Evolutionary conservation across 2,329 filamentous ascomycete species (phyloP).

Genomic region (Leptographium lundbergii): DNA sequence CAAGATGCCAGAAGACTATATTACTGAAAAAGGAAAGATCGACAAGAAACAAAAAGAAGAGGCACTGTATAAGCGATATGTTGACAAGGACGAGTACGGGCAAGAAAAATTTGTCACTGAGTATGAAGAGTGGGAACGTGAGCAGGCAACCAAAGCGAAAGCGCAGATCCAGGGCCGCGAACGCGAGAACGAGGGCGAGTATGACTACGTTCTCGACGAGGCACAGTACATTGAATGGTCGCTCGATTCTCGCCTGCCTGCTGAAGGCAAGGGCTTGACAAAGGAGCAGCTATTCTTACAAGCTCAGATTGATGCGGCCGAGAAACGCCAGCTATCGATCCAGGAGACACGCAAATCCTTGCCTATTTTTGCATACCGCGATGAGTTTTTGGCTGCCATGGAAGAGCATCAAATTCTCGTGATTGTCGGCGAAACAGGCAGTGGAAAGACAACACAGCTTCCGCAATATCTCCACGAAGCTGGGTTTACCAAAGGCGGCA

Average conservation of each 20-base stretch:
- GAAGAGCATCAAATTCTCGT: slow-evolving; percentile 77
- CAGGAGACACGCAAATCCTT: slow-evolving; percentile 84
- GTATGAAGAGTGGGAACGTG: slow-evolving; percentile 89
- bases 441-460: slow-evolving; percentile 89
- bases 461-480: slow-evolving; percentile 90
- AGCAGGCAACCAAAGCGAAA: slow-evolving; percentile 79
- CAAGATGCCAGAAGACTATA: slow-evolving; percentile 85
- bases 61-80: slow-evolving; percentile 78
- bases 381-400: slow-evolving; percentile 79
- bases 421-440: slow-evolving; percentile 88
- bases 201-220: slow-evolving; percentile 88
- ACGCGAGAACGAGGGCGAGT: slow-evolving; percentile 66
- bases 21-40: slow-evolving; percentile 84
- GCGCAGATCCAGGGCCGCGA: slow-evolving; percentile 68
- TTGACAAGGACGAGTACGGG: slow-evolving; percentile 76
- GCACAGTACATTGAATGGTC: slow-evolving; percentile 78
- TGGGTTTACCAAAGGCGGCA: slow-evolving; percentile 70
- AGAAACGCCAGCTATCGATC: slow-evolving; percentile 77
- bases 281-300: slow-evolving; percentile 70
- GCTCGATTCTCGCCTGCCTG: slow-evolving; percentile 58
- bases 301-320: slow-evolving; percentile 74
- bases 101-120: slow-evolving; percentile 86
- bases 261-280: slow-evolving; percentile 57
- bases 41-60: slow-evolving; percentile 80
- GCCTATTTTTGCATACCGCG: slow-evolving; percentile 79